These are phyloP conservation scores for Henckelia pumila DNA, from an alignment of 257 asterid species.

Conservation along the genomic window DNA sequence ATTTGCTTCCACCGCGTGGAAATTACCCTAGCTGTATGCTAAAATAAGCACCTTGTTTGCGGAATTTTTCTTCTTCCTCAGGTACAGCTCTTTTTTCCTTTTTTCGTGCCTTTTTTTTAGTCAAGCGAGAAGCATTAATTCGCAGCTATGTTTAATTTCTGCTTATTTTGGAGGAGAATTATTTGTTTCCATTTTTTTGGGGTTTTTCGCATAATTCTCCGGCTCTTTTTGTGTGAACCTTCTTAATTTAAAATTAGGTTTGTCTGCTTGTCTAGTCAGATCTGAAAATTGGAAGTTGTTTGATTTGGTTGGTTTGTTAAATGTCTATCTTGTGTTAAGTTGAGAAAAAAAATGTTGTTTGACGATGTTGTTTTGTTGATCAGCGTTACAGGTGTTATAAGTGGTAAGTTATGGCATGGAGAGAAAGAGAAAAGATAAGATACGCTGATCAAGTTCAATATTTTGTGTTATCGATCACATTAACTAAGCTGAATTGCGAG, in stretches of 20 bases:
- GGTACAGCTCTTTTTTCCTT: not conserved
- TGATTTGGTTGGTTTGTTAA: not conserved
- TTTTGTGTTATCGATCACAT: not conserved
- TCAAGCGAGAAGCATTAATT: not conserved
- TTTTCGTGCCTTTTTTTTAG: too few relatives aligned
- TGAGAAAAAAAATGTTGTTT: constrained; percentile 1
- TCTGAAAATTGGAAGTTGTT: constrained; percentile 4
- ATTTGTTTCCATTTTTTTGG: not conserved
- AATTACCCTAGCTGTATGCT: not conserved
- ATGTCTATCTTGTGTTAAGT: constrained; percentile 8
- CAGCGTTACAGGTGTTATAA: not conserved
- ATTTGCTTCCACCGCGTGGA: not conserved
- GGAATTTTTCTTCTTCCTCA: not conserved
- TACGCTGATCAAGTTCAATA: not conserved
- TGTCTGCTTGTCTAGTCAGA: not conserved
- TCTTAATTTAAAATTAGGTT: not conserved
- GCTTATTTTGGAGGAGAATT: not conserved
- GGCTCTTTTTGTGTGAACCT: not conserved
- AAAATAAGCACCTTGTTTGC: not conserved
- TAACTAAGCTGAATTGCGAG: not conserved
- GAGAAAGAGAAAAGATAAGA: not conserved
- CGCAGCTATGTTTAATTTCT: too few relatives aligned
- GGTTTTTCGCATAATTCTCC: not conserved
- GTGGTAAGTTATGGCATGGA: not conserved
- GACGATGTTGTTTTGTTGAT: not conserved